Conservation (phyloP, 1,284 basidiomycete species). For the Marasmius fiardii region DNA sequence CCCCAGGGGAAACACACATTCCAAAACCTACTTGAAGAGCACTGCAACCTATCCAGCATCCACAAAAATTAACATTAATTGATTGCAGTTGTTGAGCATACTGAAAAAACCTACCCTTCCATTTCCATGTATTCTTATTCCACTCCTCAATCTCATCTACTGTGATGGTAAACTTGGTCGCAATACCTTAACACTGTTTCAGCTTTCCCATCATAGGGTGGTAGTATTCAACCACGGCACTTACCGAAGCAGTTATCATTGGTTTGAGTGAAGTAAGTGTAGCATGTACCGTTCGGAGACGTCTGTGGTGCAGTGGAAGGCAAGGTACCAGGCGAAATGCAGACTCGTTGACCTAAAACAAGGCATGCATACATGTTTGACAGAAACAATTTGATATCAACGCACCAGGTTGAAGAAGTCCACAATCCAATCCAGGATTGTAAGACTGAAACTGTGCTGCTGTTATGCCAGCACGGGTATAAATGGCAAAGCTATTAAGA, state of each 20-base stretch:
- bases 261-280: constrained; percentile 7
- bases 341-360: constrained; percentile 7
- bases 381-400: background rate
- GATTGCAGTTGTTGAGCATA: background rate
- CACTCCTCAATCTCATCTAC: constrained; percentile 12
- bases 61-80: background rate
- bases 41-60: constrained; percentile 12
- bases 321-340: constrained; percentile 9
- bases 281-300: constrained; percentile 13
- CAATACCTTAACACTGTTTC: constrained; percentile 2
- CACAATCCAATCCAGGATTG: constrained; percentile 11
- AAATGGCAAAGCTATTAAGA: no score
- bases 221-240: background rate
- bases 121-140: constrained; percentile 15
- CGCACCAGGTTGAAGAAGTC: background rate
- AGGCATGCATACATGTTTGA: no score
- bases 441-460: constrained; percentile 4
- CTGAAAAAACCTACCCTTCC: constrained; percentile 11
- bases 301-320: constrained; percentile 12
- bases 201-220: background rate
- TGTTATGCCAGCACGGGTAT: constrained; percentile 2
- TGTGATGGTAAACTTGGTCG: constrained; percentile 11
- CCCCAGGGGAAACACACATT: constrained; percentile 15
- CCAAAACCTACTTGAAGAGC: constrained; percentile 8
- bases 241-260: constrained; percentile 14